phyloP scores from a whole-genome alignment of 345 rosid genomes.

The Rhizophora mangle region DNA sequence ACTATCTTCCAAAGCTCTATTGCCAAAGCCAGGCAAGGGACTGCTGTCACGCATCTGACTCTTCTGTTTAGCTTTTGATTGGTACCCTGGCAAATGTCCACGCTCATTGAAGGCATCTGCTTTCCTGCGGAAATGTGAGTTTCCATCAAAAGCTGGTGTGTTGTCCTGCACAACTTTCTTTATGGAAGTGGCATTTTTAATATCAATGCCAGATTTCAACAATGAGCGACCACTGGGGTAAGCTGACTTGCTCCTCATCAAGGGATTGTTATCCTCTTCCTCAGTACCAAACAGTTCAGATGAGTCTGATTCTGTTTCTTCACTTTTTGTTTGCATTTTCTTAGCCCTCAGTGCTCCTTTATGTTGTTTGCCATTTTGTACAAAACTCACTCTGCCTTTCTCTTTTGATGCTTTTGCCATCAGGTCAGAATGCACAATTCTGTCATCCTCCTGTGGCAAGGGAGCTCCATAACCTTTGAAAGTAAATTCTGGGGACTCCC shows the following conservation, averaged over 20 bases:
- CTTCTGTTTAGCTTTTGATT: slow-evolving; percentile 67
- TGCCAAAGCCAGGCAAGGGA: slow-evolving; percentile 40
- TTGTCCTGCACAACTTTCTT: slow-evolving; percentile 44
- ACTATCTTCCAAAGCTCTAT: slow-evolving; percentile 43
- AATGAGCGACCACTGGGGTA: slow-evolving; percentile 40
- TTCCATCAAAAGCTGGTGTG: slow-evolving; percentile 42
- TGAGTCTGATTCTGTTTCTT: slow-evolving; percentile 88
- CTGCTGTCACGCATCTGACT: slow-evolving; percentile 58
- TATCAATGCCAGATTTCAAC: slow-evolving; percentile 43
- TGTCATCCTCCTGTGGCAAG: slow-evolving; percentile 50
- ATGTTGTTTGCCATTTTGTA: slow-evolving; percentile 52
- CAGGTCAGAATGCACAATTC: slow-evolving; percentile 51
- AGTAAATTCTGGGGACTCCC: slow-evolving; percentile 52
- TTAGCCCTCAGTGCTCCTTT: slow-evolving; percentile 41
- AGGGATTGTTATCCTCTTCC: slow-evolving; percentile 52
- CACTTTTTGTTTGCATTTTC: slow-evolving; percentile 39
- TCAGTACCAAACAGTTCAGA: slow-evolving; percentile 55
- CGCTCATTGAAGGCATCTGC: slow-evolving; percentile 37
- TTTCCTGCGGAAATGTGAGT: slow-evolving; percentile 30
- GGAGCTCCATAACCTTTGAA: slow-evolving; percentile 48
- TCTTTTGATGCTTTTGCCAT: slow-evolving; percentile 49
- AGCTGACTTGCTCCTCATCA: slow-evolving; percentile 46
- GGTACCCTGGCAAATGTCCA: slow-evolving; percentile 34
- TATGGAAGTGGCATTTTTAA: slow-evolving; percentile 37
- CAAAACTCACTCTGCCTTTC: slow-evolving; percentile 48